A percentile compares a stretch with the other conserved stretches of the same genome.
phyloP scores from a whole-genome alignment of 495 filamentous ascomycete species.

The Aspergillus olivimuriae region DNA sequence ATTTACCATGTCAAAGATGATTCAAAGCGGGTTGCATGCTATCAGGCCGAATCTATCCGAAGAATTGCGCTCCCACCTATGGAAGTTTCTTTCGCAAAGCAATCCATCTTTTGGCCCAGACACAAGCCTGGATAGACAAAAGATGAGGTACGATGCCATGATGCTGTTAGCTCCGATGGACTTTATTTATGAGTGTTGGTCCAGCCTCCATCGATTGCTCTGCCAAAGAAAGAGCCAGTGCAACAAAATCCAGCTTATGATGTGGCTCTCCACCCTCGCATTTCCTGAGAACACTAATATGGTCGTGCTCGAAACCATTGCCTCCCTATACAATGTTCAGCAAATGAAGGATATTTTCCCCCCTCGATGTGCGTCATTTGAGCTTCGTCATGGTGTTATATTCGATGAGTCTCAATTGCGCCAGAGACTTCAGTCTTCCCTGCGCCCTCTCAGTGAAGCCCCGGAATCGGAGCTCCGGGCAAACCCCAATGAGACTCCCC shows the following conservation, averaged over 20 bases:
- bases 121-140: no score
- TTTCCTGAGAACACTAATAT: slow-evolving; percentile 21
- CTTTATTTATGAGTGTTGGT: slow-evolving; percentile 24
- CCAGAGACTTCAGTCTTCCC: neutral
- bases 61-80: slow-evolving; percentile 1
- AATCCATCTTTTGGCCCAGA: no score
- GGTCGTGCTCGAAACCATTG: slow-evolving; percentile 28
- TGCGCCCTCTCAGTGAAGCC: neutral
- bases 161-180: slow-evolving; percentile 9
- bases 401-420: neutral
- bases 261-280: slow-evolving; percentile 39
- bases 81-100: slow-evolving; percentile 16
- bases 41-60: no score
- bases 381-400: neutral
- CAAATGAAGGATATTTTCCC: slow-evolving; percentile 12
- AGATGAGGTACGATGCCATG: slow-evolving; percentile 14
- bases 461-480: slow-evolving; percentile 3
- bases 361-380: neutral
- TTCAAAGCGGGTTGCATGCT: slow-evolving; percentile 2
- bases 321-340: slow-evolving; percentile 25
- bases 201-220: slow-evolving; percentile 27
- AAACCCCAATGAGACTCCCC: neutral
- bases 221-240: slow-evolving; percentile 2
- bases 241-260: slow-evolving; percentile 37
- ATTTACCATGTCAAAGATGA: slow-evolving; percentile 7